Base-by-base conservation (phyloP, 192 early-diverging fungal genomes). In the Backusella morwellensis region DNA sequence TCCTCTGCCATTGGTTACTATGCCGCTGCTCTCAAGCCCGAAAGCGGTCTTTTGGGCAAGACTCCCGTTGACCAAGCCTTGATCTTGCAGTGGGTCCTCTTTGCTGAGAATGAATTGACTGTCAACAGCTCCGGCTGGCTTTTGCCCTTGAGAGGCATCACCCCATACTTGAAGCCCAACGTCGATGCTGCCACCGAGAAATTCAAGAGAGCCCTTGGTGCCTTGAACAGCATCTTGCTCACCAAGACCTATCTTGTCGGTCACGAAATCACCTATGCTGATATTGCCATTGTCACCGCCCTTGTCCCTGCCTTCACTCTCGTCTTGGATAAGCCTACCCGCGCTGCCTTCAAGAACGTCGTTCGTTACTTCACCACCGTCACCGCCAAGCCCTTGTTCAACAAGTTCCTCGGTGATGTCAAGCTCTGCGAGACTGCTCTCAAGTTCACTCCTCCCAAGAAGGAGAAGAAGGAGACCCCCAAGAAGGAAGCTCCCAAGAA, bases 1-100 rank as follows among this genome's bases (percentile, higher is more conserved):
- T 92, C 91, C 69, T 90, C 85, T 81, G 97, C 96, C 73, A 98
- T 98, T 80, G 95, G 95, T 36, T 94, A 93, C 92, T 97, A 98
- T 82, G 86, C 93, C 94, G 86, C 86, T 21, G 84, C 87, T 38
- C 68, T 77, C 69, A 85, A 88, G 72, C 84, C 85, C 0, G 77
- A 85, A 63, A 80, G 85, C 40, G 38, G 79, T 66, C 85, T 93
- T n/a, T 76, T 92, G 66, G 92, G 92, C 77, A 76, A 80, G 68
- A 88, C 81, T 59, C 80, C 84, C 29, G 85, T 85, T 75, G 89
- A 93, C 77, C 83, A 84, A 66, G 90, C 89, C 19, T 79, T 86
- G 79, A 88, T 93, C 75, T 81, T 90, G 50, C 91, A 92, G 86
- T 91, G 84, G 80, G 70, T 88, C 41, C 77, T 91, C 72, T 91